These are phyloP conservation scores for Sclerotinia nivalis DNA, from an alignment of 2,329 filamentous ascomycete genomes.

Conservation along the genomic window DNA sequence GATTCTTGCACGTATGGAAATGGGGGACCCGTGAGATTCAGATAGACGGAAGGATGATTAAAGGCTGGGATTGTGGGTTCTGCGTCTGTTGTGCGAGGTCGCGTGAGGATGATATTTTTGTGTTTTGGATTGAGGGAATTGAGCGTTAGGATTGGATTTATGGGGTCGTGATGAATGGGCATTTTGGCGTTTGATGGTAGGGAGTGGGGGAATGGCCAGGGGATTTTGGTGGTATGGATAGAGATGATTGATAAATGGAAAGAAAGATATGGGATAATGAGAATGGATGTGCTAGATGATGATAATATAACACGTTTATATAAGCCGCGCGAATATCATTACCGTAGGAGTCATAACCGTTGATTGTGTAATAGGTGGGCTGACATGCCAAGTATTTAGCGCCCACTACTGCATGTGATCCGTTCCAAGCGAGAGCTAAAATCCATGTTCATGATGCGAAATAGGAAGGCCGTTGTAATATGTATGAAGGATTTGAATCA, in stretches of 20 bases:
- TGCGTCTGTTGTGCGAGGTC: not conserved
- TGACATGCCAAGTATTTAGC: slow-evolving; percentile 8
- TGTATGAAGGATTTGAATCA: not conserved
- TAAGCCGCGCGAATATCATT: not conserved
- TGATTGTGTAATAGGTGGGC: not conserved
- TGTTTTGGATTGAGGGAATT: not conserved
- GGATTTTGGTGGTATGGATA: not conserved
- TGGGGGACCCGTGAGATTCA: not conserved
- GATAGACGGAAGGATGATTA: slow-evolving; percentile 8
- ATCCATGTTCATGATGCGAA: not conserved
- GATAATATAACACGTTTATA: not conserved
- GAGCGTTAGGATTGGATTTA: not conserved
- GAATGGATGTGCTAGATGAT: no score
- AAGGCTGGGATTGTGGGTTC: not conserved
- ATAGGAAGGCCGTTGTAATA: not conserved
- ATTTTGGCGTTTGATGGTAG: not conserved
- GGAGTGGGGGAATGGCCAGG: not conserved
- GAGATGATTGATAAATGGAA: not conserved
- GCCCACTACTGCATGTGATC: slow-evolving; percentile 2
- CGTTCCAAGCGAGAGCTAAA: not conserved
- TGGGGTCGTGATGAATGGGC: slow-evolving; percentile 6
- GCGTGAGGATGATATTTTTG: slow-evolving; percentile 18
- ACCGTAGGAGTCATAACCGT: not conserved
- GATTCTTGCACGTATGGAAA: slow-evolving; percentile 10
- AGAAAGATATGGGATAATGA: not conserved